Conservation (phyloP, 2,329 filamentous ascomycete species). For the Hypoxylon sp. region DNA sequence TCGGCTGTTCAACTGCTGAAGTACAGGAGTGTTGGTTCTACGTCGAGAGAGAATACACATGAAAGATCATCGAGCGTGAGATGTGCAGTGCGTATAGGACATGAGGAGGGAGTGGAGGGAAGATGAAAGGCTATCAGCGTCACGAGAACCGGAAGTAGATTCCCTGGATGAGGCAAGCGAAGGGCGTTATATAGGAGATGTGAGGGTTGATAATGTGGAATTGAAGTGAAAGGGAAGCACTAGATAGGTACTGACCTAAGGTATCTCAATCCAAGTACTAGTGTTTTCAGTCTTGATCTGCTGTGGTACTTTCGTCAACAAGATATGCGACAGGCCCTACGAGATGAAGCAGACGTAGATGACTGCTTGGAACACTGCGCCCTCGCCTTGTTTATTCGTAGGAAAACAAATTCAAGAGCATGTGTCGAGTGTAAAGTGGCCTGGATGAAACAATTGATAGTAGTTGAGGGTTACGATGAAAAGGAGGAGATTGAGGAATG, state of each 20-base stretch:
- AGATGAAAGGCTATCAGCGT: not conserved
- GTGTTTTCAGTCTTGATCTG: not conserved
- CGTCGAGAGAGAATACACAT: too few relatives aligned
- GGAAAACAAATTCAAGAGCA: not conserved
- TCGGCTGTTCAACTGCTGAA: not conserved
- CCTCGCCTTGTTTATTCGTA: not conserved
- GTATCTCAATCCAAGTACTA: not conserved
- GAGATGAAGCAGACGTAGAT: not conserved
- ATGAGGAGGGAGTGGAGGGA: not conserved
- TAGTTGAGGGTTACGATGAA: not conserved
- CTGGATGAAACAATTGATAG: not conserved
- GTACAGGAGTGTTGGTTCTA: too few relatives aligned
- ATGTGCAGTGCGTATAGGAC: too few relatives aligned
- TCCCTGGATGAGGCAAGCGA: not conserved
- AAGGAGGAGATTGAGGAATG: not conserved
- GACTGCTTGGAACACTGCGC: not conserved
- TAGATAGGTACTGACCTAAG: not conserved
- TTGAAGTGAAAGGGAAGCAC: not conserved
- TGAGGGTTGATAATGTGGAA: not conserved
- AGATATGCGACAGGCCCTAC: not conserved
- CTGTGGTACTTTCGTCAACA: not conserved
- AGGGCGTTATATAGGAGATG: too few relatives aligned
- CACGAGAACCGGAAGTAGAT: not conserved
- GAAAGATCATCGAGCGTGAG: too few relatives aligned
- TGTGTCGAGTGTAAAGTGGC: not conserved